These are phyloP conservation scores for Aspergillus nanangensis DNA, from an alignment of 495 filamentous ascomycete genomes.

Conservation along the genomic window DNA sequence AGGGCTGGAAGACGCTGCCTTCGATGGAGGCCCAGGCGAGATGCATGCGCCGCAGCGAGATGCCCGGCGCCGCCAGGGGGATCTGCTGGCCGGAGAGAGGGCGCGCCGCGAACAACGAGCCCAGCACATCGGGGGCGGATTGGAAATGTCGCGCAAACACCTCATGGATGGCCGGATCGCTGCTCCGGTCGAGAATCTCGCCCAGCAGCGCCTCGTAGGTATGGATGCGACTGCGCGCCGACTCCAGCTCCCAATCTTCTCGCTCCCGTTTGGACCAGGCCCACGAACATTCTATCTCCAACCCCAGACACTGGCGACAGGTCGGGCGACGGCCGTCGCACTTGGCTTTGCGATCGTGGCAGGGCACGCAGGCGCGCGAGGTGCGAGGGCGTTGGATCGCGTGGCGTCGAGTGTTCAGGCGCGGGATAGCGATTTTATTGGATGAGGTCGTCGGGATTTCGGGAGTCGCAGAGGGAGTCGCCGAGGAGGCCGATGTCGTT, in stretches of 20 bases:
- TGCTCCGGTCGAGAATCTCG: slow-evolving; percentile 8
- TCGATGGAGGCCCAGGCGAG: slow-evolving; percentile 5
- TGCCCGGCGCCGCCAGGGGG: slow-evolving; percentile 5
- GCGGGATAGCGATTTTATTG: not conserved
- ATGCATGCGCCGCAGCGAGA: slow-evolving; percentile 16
- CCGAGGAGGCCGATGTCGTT: no score
- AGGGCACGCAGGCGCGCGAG: slow-evolving; percentile 35
- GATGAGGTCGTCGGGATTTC: no score
- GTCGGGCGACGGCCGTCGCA: slow-evolving; percentile 32
- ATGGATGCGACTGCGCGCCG: not conserved
- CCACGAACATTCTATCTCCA: slow-evolving; percentile 11
- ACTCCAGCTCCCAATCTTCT: slow-evolving; percentile 7
- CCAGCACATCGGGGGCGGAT: slow-evolving; percentile 7
- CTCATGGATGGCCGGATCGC: not conserved
- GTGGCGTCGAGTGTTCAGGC: not conserved
- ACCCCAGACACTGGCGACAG: slow-evolving; percentile 9
- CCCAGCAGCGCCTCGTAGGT: slow-evolving; percentile 13
- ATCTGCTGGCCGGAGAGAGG: slow-evolving; percentile 9
- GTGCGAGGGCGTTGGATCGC: slow-evolving; percentile 8
- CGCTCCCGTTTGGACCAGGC: slow-evolving; percentile 10
- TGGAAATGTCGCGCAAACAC: slow-evolving; percentile 11
- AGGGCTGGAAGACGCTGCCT: slow-evolving; percentile 2
- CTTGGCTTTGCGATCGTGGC: slow-evolving; percentile 36
- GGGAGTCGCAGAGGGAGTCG: no score
- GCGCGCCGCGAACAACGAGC: slow-evolving; percentile 3